These are phyloP conservation scores for Oryza nivara DNA, from an alignment of 176 grass and related monocot species.

Conservation along the genomic window DNA sequence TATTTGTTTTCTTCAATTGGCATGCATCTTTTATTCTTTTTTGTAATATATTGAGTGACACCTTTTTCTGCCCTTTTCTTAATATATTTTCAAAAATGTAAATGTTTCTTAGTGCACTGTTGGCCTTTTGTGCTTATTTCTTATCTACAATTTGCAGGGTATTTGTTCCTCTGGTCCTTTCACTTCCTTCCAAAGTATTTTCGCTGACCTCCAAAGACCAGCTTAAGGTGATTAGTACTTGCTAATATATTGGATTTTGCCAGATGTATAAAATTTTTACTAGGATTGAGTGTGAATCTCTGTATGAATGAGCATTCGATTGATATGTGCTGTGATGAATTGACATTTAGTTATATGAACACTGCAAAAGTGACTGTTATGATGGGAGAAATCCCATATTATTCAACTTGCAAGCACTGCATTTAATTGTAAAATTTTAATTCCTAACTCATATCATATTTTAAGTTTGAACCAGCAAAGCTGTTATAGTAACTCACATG, in stretches of 20 bases:
- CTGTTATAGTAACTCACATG: not conserved
- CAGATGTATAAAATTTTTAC: not conserved
- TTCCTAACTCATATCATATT: not conserved
- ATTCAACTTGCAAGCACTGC: not conserved
- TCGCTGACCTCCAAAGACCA: slow-evolving; percentile 91
- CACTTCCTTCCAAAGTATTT: slow-evolving; percentile 85
- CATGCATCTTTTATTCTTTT: not conserved
- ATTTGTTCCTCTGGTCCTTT: slow-evolving; percentile 87
- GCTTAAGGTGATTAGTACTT: slow-evolving; percentile 72
- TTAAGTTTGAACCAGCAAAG: not conserved
- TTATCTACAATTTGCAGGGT: slow-evolving; percentile 58
- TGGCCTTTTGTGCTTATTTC: slow-evolving; percentile 26
- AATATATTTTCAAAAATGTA: not conserved
- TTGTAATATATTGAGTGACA: not conserved
- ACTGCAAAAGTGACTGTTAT: not conserved
- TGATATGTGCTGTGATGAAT: slow-evolving; percentile 10
- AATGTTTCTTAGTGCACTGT: slow-evolving; percentile 15
- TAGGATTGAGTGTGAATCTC: not conserved
- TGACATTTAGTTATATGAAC: not conserved
- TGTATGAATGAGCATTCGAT: not conserved
- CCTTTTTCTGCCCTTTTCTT: not conserved
- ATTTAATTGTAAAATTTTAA: not conserved
- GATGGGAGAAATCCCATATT: not conserved
- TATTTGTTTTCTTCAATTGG: slow-evolving; percentile 17
- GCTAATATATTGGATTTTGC: slow-evolving; percentile 23